Base-by-base conservation (phyloP, 192 early-diverging fungal species). In the Radiomyces spectabilis region DNA sequence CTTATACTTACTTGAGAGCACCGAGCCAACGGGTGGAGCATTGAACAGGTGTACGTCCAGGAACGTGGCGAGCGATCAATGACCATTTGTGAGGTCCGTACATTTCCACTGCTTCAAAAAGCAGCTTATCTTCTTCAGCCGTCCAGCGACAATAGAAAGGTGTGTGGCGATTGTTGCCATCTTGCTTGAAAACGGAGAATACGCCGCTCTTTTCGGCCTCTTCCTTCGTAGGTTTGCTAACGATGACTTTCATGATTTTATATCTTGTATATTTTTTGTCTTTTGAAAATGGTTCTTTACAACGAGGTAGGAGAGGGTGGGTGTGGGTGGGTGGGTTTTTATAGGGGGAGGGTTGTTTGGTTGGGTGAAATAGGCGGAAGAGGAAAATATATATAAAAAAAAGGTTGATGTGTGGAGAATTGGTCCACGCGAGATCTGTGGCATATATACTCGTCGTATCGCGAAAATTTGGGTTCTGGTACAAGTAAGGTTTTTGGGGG, bases 11-110 rank as follows among this genome's bases (percentile, higher is more conserved):
- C 55, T 68, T 68, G 44, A 68, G 33, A 19, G 65, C 65, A 24
- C 65, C 65, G 25, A 57, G 50, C 65, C 65, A 68, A 19, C 65
- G 61, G 1, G 65, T 68, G 15, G 65, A 68, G 37, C 65, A 68
- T 62, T 68, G 65, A 26, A 62, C 61, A 21, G 65, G 65, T 3
- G 65, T 68, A 4, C 65, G 53, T 38, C 51, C 55, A 15, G 65
- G 65, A 15, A 68, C 49, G 15, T 57, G 54, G 16, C 43, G 41
- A 21, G 65, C 59, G 21, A 68, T 68, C 9, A 68, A 37, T 1
- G 65, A 68, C 65, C 65, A 68, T 61, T 68, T 68, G 42, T 68
- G 65, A 19, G 61, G 54, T 2, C 65, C 65, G 37, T 68, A 63
- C 21, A 57, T 62, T 13, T 37, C 51, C 21, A 68, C 61, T 3